Evolutionary conservation across 2,329 filamentous ascomycete species (phyloP).

Genomic region (Colletotrichum cereale): DNA sequence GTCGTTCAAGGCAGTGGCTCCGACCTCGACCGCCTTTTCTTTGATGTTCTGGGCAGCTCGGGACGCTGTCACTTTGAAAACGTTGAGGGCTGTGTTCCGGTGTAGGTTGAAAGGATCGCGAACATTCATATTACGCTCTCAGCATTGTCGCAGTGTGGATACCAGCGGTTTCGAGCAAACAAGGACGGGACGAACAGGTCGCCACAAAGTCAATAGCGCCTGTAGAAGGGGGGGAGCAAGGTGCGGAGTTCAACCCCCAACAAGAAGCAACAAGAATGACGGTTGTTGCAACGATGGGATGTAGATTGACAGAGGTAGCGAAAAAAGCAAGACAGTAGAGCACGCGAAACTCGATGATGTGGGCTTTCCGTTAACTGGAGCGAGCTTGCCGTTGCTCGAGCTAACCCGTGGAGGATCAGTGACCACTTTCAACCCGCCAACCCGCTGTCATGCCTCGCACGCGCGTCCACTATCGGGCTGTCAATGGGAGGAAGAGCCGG

Average conservation of each 20-base stretch:
- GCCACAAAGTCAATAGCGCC: constrained; percentile 12
- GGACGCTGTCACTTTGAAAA: constrained; percentile 62
- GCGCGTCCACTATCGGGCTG: constrained; percentile 9
- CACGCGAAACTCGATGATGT: constrained; percentile 37
- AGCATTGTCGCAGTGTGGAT: constrained; percentile 40
- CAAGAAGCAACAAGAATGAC: constrained; percentile 16
- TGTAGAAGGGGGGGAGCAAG: background rate
- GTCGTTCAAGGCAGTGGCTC: constrained; percentile 62
- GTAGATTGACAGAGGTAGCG: background rate
- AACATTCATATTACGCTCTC: constrained; percentile 51
- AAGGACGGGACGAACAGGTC: constrained; percentile 29
- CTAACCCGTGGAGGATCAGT: background rate
- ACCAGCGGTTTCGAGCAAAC: constrained; percentile 36
- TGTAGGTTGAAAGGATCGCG: constrained; percentile 58
- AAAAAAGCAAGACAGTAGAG: constrained; percentile 30
- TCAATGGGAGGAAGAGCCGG: constrained; percentile 11
- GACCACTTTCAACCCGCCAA: constrained; percentile 14
- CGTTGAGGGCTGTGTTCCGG: constrained; percentile 50
- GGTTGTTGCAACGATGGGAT: constrained; percentile 35
- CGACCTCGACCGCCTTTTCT: constrained; percentile 63
- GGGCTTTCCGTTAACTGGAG: constrained; percentile 31
- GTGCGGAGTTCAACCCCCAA: constrained; percentile 19
- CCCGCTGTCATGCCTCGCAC: constrained; percentile 10
- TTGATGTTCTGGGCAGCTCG: constrained; percentile 58
- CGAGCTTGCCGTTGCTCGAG: constrained; percentile 6